These are phyloP conservation scores for Lepraria neglecta DNA, from an alignment of 495 filamentous ascomycete species.

Conservation along the genomic window DNA sequence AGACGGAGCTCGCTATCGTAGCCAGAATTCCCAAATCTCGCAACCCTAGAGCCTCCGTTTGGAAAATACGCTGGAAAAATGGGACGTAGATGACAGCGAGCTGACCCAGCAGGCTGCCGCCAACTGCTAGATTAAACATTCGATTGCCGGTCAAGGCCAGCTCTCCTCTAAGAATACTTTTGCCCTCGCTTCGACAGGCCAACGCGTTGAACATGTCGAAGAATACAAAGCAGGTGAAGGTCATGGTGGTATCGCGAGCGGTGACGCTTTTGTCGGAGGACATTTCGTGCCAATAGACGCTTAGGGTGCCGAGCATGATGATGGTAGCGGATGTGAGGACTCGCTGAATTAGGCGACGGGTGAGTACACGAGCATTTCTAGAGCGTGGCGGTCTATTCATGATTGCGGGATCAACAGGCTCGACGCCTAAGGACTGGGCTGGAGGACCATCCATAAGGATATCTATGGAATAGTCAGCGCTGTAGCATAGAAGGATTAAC, in stretches of 20 bases:
- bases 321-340: constrained; percentile 82
- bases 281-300: constrained; percentile 89
- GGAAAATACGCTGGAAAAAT: constrained; percentile 86
- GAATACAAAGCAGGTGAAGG: constrained; percentile 95
- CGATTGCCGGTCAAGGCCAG: constrained; percentile 74
- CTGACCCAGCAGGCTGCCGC: constrained; percentile 76
- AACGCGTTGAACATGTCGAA: constrained; percentile 99
- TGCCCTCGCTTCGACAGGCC: constrained; percentile 84
- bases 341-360: constrained; percentile 67
- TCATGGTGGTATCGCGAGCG: constrained; percentile 96
- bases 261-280: constrained; percentile 59
- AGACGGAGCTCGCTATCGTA: constrained; percentile 74
- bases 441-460: constrained; percentile 99
- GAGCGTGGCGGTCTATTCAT: constrained; percentile 88
- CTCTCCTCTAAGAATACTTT: constrained; percentile 81
- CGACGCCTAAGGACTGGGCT: constrained; percentile 92
- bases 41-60: constrained; percentile 77
- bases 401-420: constrained; percentile 88
- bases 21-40: constrained; percentile 67
- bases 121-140: constrained; percentile 94
- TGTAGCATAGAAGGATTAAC: not conserved
- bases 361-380: constrained; percentile 78
- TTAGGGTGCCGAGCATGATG: constrained; percentile 87
- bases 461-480: constrained; percentile 48
- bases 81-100: constrained; percentile 88